Base-by-base conservation (phyloP, 768 basidiomycete genomes). In the Butyriboletus loyo region DNA sequence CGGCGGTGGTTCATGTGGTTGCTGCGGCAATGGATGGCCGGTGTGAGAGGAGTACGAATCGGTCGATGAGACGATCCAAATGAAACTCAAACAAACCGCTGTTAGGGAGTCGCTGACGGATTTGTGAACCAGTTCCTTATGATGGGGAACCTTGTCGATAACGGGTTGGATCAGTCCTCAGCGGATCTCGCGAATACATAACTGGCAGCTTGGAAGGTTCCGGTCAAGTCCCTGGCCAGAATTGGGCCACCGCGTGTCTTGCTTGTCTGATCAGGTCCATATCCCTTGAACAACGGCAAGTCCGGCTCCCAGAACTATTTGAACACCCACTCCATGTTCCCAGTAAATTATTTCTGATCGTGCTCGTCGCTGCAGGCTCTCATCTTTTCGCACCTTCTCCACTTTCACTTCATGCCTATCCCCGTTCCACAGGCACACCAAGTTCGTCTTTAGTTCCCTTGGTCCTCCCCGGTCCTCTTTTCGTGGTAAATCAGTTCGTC, bases 281-380 rank as follows among this genome's bases (percentile, higher is more conserved):
- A 58, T 61, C 59, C 64, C 62, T 62, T 58, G 55, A 54, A 54
- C 52, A 49, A 54, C 62, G 62, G 62, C 60, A 62, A 40, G 49
- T 40, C 46, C 64, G 46, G 55, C 59, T 54, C 57, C 55, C 55
- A 69, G 52, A 69, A 62, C 58, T 68, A 70, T 64, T 66, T 63
- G 52, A 63, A 55, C 68, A 50, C 57, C 52, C 56, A 42, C 59
- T 53, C 41, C 64, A 66, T 68, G 68, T 56, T 57, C 62, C 50
- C 60, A 46, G 47, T 70, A 62, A 57, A 25, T 71, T 66, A 69
- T 69, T 56, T 54, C 57, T 61, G 53, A 66, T 50, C 44, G 50
- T 61, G 19, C 58, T 54, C 49, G 40, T 37, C 53, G 14, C 41
- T 24, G 45, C 42, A 41, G 51, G 38, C 42, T 39, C 30, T 32